phyloP scores from a whole-genome alignment of 148 eudicot species.

The Heliosperma pusillum region DNA sequence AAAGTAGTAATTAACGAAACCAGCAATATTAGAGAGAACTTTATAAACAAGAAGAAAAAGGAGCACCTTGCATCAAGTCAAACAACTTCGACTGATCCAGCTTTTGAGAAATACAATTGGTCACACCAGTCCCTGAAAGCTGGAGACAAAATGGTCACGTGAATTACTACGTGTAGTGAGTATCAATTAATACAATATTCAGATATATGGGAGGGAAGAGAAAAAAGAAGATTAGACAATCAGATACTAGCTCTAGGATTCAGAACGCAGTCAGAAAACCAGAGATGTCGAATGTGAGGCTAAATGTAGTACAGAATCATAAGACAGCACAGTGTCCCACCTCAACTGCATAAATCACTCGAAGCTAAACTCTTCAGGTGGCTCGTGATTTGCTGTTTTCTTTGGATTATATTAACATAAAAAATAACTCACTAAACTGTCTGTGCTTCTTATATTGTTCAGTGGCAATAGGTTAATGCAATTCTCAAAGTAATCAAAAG shows the following conservation, averaged over 20 bases:
- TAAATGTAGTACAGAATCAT: neutral
- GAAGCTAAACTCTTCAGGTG: neutral
- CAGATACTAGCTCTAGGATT: neutral
- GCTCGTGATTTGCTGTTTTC: neutral
- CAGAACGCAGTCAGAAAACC: neutral
- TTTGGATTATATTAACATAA: neutral
- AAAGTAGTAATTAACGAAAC: neutral
- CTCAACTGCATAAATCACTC: neutral
- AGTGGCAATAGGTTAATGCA: too few species aligned
- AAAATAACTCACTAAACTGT: neutral
- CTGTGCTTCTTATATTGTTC: too few species aligned
- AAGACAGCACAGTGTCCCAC: neutral
- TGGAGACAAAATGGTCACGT: slow-evolving; percentile 28
- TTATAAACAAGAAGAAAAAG: neutral
- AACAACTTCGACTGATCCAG: slow-evolving; percentile 56
- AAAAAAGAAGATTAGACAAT: neutral
- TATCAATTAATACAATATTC: neutral
- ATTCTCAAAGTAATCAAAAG: neutral
- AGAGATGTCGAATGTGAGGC: neutral
- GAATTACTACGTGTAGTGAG: slow-evolving; percentile 12
- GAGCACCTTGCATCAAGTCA: slow-evolving; percentile 60
- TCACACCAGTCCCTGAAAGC: slow-evolving; percentile 50
- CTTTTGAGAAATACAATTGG: slow-evolving; percentile 37
- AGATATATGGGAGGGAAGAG: too few species aligned
- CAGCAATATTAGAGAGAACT: too few species aligned